Evolutionary conservation across 257 asterid species (phyloP), one percentile per base, ranked within the genome.

Genomic region (Scutellaria baicalensis): DNA sequence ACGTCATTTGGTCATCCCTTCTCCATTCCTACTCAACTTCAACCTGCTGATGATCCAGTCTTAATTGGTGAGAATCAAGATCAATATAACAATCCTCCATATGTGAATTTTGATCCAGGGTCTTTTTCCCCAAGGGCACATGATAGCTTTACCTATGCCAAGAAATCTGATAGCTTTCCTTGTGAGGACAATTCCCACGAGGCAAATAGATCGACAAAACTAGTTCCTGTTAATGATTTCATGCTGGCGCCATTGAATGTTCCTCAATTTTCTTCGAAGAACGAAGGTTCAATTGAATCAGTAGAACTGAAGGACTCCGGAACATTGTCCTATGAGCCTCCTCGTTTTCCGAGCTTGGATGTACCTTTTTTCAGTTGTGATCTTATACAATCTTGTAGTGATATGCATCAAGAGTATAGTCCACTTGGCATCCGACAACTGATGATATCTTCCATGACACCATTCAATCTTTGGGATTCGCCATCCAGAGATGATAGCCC

Each of bases 351-450:
- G 13, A 86, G 91, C 83, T 81, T 89, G 83, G 97, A 93, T 56
- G 50, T 91, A 58, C 98, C 98, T 6, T 91, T 93, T 73, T 84
- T 93, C 20, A 89, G 95, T 72, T 93, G 98, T 74, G 99, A 93
- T 80, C 96, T 93, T 43, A 70, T 86, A 62, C 97, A 91, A 56
- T 73, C 96, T 45, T 27, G 33, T 27, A 82, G 79, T 75, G 97
- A 89, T 66, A 79, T 85, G 87, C 89, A 84, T 78, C 97, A 89
- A 79, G 99, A 93, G 62, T 93, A 78, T 79, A 93, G 99, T 71
- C 99, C 99, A 64, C 91, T 93, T 57, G 99, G 99, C 63, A 93
- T 92, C 64, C 95, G 97, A 60, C 96, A 91, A 82, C 81, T 93
- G 82, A 86, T 91, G 97, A 80, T 82, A 78, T 86, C 95, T 70